Conservation (phyloP, 441 rosid genomes). For the Pelargonium citronellum region DNA sequence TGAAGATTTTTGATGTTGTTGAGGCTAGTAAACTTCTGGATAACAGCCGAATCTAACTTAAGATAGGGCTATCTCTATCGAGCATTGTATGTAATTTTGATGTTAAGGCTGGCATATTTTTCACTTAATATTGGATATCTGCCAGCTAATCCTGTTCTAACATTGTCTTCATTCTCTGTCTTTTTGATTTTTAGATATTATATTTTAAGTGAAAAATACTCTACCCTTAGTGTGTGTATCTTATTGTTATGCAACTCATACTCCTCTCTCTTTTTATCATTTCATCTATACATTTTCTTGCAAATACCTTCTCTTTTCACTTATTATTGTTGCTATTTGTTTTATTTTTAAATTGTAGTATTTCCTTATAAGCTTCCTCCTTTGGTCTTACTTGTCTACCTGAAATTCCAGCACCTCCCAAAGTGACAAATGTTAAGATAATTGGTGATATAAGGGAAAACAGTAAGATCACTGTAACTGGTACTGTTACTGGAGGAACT, state of each 20-base stretch:
- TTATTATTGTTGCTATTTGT: constrained; percentile 13
- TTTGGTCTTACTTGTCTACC: constrained; percentile 17
- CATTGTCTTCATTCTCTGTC: neutral
- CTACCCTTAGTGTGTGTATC: neutral
- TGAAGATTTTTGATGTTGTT: constrained; percentile 1
- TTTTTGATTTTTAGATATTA: neutral
- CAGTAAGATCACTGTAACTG: constrained; percentile 79
- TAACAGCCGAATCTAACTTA: neutral
- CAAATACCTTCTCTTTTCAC: neutral
- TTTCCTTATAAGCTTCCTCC: constrained; percentile 20
- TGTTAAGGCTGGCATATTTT: neutral
- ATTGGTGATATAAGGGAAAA: constrained; percentile 85
- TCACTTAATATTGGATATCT: too few species aligned
- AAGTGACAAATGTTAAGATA: constrained; percentile 77
- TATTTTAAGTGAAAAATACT: neutral
- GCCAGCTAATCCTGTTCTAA: too few species aligned
- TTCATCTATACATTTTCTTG: constrained; percentile 1
- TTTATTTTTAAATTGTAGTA: constrained; percentile 14
- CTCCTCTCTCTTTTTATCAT: neutral
- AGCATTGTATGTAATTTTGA: neutral
- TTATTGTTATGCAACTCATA: neutral
- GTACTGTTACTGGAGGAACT: constrained; percentile 83
- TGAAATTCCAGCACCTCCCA: constrained; percentile 78
- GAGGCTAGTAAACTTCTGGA: neutral
- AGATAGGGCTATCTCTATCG: neutral